phyloP scores from a whole-genome alignment of 73 alveolate genomes.

The Blepharisma stoltei region DNA sequence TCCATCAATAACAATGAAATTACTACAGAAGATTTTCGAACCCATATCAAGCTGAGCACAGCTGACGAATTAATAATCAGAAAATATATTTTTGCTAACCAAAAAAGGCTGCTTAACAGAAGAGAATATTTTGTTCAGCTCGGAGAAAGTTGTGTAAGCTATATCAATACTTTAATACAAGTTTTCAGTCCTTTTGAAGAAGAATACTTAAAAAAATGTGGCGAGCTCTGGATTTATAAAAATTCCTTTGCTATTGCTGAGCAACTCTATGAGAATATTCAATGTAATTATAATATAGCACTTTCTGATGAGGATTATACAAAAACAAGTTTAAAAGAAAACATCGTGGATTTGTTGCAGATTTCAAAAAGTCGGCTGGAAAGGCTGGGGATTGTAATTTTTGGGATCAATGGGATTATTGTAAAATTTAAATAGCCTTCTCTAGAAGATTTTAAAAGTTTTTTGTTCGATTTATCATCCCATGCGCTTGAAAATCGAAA shows the following conservation, averaged over 20 bases:
- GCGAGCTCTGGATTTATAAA: slow-evolving; percentile 2
- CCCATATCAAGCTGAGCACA: background rate
- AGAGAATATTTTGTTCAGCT: background rate
- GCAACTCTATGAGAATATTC: background rate
- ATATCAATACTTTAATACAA: background rate
- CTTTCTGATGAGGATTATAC: too few species aligned
- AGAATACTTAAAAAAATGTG: background rate
- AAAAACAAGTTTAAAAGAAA: too few species aligned
- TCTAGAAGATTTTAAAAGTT: too few species aligned
- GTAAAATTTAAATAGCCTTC: too few species aligned
- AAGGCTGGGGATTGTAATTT: too few species aligned
- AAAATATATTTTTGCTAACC: slow-evolving; percentile 2
- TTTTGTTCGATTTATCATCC: too few species aligned
- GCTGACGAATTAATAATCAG: background rate
- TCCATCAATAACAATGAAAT: background rate
- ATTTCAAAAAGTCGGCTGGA: too few species aligned
- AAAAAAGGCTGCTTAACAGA: slow-evolving; percentile 8
- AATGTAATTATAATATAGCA: background rate
- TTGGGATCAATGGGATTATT: too few species aligned
- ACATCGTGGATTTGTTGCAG: too few species aligned
- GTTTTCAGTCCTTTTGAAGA: background rate
- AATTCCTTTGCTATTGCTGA: slow-evolving; percentile 3
- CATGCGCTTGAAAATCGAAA: too few species aligned
- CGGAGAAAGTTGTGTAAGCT: background rate
- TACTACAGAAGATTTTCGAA: too few species aligned